Base-by-base conservation (phyloP, 257 asterid species). In the Solanum phureja region DNA sequence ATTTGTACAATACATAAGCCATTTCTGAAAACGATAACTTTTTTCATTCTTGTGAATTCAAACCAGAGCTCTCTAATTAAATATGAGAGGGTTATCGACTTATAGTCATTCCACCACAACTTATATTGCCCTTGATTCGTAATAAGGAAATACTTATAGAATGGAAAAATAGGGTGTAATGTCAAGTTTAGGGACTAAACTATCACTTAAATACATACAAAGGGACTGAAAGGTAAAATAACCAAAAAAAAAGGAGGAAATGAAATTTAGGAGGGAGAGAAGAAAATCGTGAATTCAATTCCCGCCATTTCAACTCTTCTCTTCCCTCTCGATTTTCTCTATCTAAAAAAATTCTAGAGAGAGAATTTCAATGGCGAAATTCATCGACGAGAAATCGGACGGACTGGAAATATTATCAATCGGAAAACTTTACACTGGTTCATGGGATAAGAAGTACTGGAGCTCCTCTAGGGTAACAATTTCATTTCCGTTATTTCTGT, bases 401-500 rank as follows among this genome's bases (percentile, higher is more conserved):
- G 98, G 93, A 13, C 88, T 94, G 83, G 99, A 97, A 76, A 93
- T 97, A 71, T 14, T 91, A 58, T 96, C 98, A 23, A 91, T 96
- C 88, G 99, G 99, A 68, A 95, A 90, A 91, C 90, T 95, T 8
- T 97, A 94, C 89, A 38, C 46, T 23, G 99, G 99, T 49, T 88
- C 91, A 7, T 97, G 99, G 99, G 97, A 97, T 79, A 97, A 96
- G 94, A 97, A 97, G 94, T 97, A 95, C 85, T 97, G 99, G 99
- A 97, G 98, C 93, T 97, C 98, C 76, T 94, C 99, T 83, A 95
- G 99, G 99, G 99, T 95, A 92, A 86, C 91, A 33, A 83, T 83
- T 87, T 83, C 75, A 64, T 79, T 86, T 90, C 29, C 58, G 60
- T 34, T 86, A 18, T 83, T 34, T 74, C 37, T 75, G 4, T 24